Evolutionary conservation across 2,329 filamentous ascomycete species (phyloP).

Genomic region (Coniochaeta sp.): DNA sequence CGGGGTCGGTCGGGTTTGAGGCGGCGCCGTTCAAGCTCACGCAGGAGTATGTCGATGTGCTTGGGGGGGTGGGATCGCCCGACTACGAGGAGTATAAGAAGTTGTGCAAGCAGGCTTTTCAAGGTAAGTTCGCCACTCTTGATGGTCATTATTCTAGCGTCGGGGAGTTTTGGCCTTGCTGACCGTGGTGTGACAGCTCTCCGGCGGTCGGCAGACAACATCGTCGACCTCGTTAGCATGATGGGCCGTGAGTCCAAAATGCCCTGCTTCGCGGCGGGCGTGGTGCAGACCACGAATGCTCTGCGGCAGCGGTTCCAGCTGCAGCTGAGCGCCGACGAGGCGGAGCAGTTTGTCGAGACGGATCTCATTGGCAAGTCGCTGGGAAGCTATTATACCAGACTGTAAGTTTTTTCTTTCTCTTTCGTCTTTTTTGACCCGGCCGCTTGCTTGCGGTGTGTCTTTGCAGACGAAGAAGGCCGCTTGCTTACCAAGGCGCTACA

Average conservation of each 20-base stretch:
- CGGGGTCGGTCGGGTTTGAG: constrained; percentile 77
- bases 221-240: constrained; percentile 75
- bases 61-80: constrained; percentile 63
- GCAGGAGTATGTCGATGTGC: constrained; percentile 76
- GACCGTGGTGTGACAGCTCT: constrained; percentile 42
- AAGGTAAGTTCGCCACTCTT: constrained; percentile 45
- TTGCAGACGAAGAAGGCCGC: not conserved
- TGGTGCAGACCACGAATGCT: constrained; percentile 61
- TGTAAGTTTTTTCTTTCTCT: constrained; percentile 44
- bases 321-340: constrained; percentile 75
- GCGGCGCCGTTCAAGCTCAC: constrained; percentile 79
- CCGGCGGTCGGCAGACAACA: constrained; percentile 68
- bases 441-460: not conserved
- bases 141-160: too few relatives aligned
- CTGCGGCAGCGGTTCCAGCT: constrained; percentile 72
- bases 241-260: constrained; percentile 80
- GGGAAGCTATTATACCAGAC: constrained; percentile 79
- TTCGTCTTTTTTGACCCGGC: too few relatives aligned
- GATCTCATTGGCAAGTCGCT: constrained; percentile 74
- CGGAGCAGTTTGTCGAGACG: constrained; percentile 71
- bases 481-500: constrained; percentile 22
- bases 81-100: constrained; percentile 71
- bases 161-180: not conserved
- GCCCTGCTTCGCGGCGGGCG: constrained; percentile 72
- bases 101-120: constrained; percentile 76